phyloP scores from a whole-genome alignment of 2,329 filamentous ascomycete genomes.

The Chaetomium sp. region DNA sequence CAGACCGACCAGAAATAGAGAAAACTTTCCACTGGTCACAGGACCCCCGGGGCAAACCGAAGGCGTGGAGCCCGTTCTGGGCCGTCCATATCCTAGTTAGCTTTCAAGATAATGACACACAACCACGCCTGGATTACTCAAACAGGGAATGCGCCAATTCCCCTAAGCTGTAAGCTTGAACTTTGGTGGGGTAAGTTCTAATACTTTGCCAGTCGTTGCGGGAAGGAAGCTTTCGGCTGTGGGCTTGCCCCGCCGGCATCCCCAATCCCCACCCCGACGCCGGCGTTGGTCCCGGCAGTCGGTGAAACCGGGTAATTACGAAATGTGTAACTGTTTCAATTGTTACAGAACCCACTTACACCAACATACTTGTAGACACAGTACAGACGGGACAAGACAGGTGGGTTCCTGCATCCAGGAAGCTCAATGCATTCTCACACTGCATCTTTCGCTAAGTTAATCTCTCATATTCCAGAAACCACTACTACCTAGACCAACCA shows the following conservation, averaged over 20 bases:
- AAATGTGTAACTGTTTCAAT: background rate
- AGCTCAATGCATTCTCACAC: background rate
- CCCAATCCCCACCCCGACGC: constrained; percentile 1
- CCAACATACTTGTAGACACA: background rate
- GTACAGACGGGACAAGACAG: background rate
- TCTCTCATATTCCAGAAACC: background rate
- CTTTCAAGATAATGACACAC: background rate
- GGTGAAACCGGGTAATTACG: background rate
- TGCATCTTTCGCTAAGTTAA: background rate
- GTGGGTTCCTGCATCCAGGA: background rate
- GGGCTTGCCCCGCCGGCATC: background rate
- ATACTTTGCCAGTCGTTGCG: background rate
- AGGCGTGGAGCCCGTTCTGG: background rate
- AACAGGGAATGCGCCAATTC: background rate
- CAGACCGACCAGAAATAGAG: background rate
- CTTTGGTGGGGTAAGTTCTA: constrained; percentile 1
- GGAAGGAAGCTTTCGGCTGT: background rate
- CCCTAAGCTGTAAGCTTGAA: background rate
- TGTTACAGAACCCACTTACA: constrained; percentile 12
- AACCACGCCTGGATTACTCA: background rate
- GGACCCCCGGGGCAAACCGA: background rate
- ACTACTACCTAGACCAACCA: background rate
- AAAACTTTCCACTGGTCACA: background rate
- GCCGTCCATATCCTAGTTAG: background rate
- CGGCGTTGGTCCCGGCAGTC: constrained; percentile 4